Conservation (phyloP, 345 rosid species). For the Syzygium grande region DNA sequence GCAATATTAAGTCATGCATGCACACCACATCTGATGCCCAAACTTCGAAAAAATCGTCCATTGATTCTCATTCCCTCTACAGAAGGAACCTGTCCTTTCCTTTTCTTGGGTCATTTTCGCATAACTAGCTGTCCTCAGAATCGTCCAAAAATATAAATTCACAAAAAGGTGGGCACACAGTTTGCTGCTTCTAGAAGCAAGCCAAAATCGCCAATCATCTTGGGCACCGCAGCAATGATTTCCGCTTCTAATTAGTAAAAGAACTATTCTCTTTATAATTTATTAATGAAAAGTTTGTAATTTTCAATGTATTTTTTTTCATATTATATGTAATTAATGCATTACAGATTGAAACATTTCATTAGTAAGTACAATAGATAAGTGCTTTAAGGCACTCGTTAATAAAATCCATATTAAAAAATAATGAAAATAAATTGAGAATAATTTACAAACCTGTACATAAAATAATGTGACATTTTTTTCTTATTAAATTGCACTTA, state of each 20-base stretch:
- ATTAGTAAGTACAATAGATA: not conserved
- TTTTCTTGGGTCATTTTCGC: not conserved
- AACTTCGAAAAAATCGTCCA: not conserved
- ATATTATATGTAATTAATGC: not conserved
- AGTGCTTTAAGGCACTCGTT: not conserved
- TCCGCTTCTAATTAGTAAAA: not conserved
- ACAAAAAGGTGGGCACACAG: not conserved
- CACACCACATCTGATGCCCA: not conserved
- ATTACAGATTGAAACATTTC: not conserved
- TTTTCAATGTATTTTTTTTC: not conserved
- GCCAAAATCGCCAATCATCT: not conserved
- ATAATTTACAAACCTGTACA: not conserved
- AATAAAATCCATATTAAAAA: not conserved
- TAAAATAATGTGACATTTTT: not conserved
- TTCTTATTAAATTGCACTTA: not conserved
- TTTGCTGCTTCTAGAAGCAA: not conserved
- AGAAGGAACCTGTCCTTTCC: not conserved
- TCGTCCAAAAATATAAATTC: not conserved
- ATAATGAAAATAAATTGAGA: not conserved
- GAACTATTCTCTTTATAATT: not conserved
- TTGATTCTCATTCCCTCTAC: not conserved
- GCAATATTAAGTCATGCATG: not conserved
- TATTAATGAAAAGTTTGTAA: not conserved
- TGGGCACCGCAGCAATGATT: not conserved
- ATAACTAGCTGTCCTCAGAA: not conserved